These are phyloP conservation scores for Scutellaria baicalensis DNA, from an alignment of 257 asterid species.

Conservation along the genomic window DNA sequence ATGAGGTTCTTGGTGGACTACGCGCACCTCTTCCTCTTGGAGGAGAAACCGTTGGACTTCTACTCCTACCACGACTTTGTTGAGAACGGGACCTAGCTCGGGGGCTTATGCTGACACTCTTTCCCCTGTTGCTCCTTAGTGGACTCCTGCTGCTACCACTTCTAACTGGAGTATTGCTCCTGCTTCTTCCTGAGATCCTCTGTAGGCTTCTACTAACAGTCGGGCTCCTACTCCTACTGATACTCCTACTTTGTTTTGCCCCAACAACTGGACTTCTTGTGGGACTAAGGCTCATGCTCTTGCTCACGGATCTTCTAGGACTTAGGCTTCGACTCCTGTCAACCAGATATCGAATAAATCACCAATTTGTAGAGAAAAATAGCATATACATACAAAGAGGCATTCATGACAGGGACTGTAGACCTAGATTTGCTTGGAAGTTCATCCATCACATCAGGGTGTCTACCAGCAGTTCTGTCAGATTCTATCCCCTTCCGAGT, in stretches of 20 bases:
- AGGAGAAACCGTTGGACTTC: constrained; percentile 34
- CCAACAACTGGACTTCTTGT: constrained; percentile 46
- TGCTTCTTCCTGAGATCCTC: constrained; percentile 28
- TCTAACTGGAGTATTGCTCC: constrained; percentile 32
- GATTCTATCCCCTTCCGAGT: constrained; percentile 39
- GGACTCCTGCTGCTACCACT: constrained; percentile 37
- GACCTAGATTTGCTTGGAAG: constrained; percentile 84
- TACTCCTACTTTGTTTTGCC: constrained; percentile 38
- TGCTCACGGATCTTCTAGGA: constrained; percentile 53
- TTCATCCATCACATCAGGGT: constrained; percentile 68
- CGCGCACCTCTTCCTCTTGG: constrained; percentile 39
- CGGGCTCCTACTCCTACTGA: constrained; percentile 59
- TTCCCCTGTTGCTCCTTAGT: constrained; percentile 39
- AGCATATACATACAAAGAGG: constrained; percentile 19
- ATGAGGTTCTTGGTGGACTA: constrained; percentile 51
- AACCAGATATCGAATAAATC: constrained; percentile 25
- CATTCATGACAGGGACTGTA: constrained; percentile 10
- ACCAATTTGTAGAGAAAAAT: constrained; percentile 18
- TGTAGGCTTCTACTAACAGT: constrained; percentile 55
- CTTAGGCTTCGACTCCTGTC: constrained; percentile 80
- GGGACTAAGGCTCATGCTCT: constrained; percentile 98
- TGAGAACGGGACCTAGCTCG: constrained; percentile 34
- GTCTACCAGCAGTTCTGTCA: constrained; percentile 49
- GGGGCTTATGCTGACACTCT: constrained; percentile 55
- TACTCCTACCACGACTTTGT: constrained; percentile 27